Evolutionary conservation across 1,284 basidiomycete genomes (phyloP), one percentile per base, ranked within the genome.

Genomic region (Ganoderma resinaceum): DNA sequence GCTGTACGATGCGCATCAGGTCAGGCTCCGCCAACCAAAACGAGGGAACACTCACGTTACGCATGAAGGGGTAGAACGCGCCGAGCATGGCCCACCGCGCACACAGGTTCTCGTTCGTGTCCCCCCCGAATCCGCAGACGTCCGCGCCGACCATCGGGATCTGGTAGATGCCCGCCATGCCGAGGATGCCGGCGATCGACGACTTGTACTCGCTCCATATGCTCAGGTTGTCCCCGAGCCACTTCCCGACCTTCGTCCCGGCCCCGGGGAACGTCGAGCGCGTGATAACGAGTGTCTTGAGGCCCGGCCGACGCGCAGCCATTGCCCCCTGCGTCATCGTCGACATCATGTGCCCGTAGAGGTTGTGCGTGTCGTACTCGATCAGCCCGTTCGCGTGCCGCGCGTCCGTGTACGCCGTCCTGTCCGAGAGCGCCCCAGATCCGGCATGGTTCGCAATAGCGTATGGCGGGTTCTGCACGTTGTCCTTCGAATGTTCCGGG

Each of bases 261-360:
- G 88, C 89, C 53, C 91, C 90, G 2, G 87, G 86, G 75, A 91
- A 93, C 3, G 90, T 92, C 20, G 90, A 91, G 49, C 91, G 89
- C 0, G 91, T 91, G 73, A 93, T 91, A 69, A 92, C 82, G 62
- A 92, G 82, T 0, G 91, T 85, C 1, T 87, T 86, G 62, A 84
- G 79, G 1, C 85, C 88, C 2, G 91, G 90, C 23, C 88, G 83
- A 40, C 90, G 86, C 0, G 84, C 81, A 23, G 88, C 80, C 84
- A 93, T 85, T 2, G 91, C 90, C 31, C 87, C 77, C 52, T 83
- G 87, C 0, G 91, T 92, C 11, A 83, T 83, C 9, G 82, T 81
- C 9, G 89, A 89, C 90, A 92, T 92, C 86, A 91, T 90, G 6
- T 87, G 87, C 1, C 91, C 91, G 76, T 87, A 92, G 16, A 93